These are phyloP conservation scores for Neurospora hispaniola DNA, from an alignment of 495 filamentous ascomycete species.

Conservation along the genomic window DNA sequence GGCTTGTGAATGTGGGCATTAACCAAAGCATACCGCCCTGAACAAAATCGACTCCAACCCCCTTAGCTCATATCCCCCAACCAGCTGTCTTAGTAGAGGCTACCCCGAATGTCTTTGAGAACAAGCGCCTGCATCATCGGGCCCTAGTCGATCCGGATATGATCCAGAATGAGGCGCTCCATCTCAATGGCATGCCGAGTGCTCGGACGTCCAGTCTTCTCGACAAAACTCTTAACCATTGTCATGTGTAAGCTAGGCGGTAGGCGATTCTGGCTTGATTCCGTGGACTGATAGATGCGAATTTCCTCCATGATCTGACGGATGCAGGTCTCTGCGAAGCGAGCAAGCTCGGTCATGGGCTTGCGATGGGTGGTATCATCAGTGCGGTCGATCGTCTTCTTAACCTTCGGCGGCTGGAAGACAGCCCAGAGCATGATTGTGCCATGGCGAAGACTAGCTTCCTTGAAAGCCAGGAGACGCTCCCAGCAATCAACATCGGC, in stretches of 20 bases:
- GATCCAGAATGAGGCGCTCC: not conserved
- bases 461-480: constrained; percentile 8
- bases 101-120: not conserved
- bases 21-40: not conserved
- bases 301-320: not conserved
- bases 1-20: not conserved
- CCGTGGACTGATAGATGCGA: not conserved
- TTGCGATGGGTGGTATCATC: not conserved
- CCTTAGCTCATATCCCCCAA: not conserved
- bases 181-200: not conserved
- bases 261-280: not conserved
- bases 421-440: constrained; percentile 10
- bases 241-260: not conserved
- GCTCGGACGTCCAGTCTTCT: not conserved
- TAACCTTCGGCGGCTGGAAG: not conserved
- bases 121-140: not conserved
- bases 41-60: not conserved
- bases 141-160: not conserved
- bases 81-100: too few relatives aligned
- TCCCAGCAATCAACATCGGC: not conserved
- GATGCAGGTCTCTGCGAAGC: not conserved
- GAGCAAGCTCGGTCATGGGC: not conserved
- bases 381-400: not conserved
- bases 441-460: constrained; percentile 11
- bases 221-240: not conserved